Evolutionary conservation across 768 basidiomycete genomes (phyloP).

Genomic region (Kwoniella shandongensis): DNA sequence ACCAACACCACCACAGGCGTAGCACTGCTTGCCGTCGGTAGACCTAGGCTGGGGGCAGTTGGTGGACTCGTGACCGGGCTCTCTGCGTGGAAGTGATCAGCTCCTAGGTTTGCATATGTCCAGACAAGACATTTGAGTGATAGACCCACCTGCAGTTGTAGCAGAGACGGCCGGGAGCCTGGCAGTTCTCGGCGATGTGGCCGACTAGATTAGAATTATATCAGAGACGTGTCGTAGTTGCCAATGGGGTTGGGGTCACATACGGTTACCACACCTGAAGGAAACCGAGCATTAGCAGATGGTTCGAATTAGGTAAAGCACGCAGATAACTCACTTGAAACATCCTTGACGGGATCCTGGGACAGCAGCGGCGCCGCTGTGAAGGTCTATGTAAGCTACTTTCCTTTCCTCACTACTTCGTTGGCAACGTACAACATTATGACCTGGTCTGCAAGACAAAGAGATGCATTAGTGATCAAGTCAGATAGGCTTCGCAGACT

Average conservation of each 20-base stretch:
- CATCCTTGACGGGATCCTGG: slow-evolving; percentile 49
- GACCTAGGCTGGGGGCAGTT: slow-evolving; percentile 81
- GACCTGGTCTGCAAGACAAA: background rate
- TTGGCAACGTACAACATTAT: slow-evolving; percentile 47
- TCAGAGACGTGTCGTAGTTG: too few species aligned
- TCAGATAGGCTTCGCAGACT: too few species aligned
- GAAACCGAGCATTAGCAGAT: background rate
- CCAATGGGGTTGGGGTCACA: too few species aligned
- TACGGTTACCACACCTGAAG: slow-evolving; percentile 82
- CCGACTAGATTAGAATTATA: slow-evolving; percentile 62
- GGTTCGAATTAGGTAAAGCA: background rate
- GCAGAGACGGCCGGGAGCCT: slow-evolving; percentile 83
- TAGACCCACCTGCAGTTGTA: slow-evolving; percentile 69
- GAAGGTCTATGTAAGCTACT: background rate
- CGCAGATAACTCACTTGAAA: slow-evolving; percentile 37
- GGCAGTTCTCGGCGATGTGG: slow-evolving; percentile 88
- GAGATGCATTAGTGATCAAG: background rate
- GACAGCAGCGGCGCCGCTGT: slow-evolving; percentile 29
- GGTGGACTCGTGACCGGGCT: slow-evolving; percentile 89
- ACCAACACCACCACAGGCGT: slow-evolving; percentile 87
- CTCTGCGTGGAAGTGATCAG: too few species aligned
- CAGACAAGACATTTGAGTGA: background rate
- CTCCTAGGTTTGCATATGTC: background rate
- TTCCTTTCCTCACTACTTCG: too few species aligned
- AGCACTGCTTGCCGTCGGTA: slow-evolving; percentile 84